phyloP scores from a whole-genome alignment of 225 moss, liverwort and hornwort genomes.

The Bryoerythrophyllum caledonicum region DNA sequence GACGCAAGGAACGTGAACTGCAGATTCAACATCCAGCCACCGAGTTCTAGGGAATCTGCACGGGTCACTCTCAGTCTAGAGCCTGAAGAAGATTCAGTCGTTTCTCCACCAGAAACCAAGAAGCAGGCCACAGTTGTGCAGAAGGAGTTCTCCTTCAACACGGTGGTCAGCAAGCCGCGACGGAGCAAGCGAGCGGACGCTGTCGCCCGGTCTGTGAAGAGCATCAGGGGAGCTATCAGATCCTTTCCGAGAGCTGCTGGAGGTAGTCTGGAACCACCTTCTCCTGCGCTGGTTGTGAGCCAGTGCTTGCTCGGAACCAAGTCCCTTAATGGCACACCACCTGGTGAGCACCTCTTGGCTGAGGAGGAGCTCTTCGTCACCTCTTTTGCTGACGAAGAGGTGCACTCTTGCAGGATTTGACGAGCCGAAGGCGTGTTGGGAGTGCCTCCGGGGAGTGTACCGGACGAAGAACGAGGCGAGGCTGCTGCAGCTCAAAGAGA shows the following conservation, averaged over 20 bases:
- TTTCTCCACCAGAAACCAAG: constrained; percentile 19
- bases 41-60: constrained; percentile 27
- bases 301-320: constrained; percentile 24
- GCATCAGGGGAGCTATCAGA: constrained; percentile 21
- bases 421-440: constrained; percentile 31
- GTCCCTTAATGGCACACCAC: constrained; percentile 11
- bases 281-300: constrained; percentile 26
- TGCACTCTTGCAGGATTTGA: constrained; percentile 24
- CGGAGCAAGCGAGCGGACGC: constrained; percentile 19
- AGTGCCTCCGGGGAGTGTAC: constrained; percentile 33
- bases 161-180: constrained; percentile 26
- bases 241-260: constrained; percentile 22
- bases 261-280: neutral
- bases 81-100: constrained; percentile 24
- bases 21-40: constrained; percentile 29
- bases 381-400: neutral
- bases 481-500: constrained; percentile 33
- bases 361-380: neutral
- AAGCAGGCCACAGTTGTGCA: neutral
- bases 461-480: constrained; percentile 30
- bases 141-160: constrained; percentile 13
- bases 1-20: constrained; percentile 23
- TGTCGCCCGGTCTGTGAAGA: neutral
- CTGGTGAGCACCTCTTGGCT: constrained; percentile 8
- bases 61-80: constrained; percentile 31